Base-by-base conservation (phyloP, 75 land plant species). In the Pinus taeda region DNA sequence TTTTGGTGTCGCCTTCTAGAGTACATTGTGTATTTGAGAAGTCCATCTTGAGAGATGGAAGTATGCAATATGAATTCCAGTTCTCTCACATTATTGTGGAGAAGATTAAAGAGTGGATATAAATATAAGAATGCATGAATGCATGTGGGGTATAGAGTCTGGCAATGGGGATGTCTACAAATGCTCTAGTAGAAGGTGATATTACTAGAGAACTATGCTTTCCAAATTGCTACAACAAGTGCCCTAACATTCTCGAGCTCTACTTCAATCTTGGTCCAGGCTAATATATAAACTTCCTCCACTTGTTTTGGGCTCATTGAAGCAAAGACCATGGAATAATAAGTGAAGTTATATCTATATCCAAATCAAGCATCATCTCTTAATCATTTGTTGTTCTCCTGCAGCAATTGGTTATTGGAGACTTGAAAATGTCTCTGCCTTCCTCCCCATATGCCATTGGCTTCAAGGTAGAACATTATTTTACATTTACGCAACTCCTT, bases 181-280 rank as follows among this genome's bases (percentile, higher is more conserved):
- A 92, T 57, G 60, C 85, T 29, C 83, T 92, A 22, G 62, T 88
- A 17, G 90, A 85, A 62, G 60, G 81, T 2, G 70, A 73, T 1
- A 86, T 88, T 76, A 75, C 83, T 29, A 57, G 60, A 63, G 84
- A 82, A 76, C 85, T 92, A 62, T 92, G 94, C 87, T 85, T 88
- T 56, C 57, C 79, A 0, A 58, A 63, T 13, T 92, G 94, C 73
- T 81, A 85, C 83, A 62, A 80, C 53, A 86, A 77, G 29, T 92
- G 94, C 85, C 92, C 86, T 78, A 92, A 92, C 81, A 77, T 92
- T n/a, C 76, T 89, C 21, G 88, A 90, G 67, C 92, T 92, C 59
- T 92, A 83, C 83, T 83, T 81, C 81, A 88, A 90, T 57, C 84
- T 92, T 75, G 90, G 92, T 24, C 88, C 90, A 57, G 92, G 87